phyloP scores from a whole-genome alignment of 1,139 yeast genomes.

The Candida pseudocylindracea region DNA sequence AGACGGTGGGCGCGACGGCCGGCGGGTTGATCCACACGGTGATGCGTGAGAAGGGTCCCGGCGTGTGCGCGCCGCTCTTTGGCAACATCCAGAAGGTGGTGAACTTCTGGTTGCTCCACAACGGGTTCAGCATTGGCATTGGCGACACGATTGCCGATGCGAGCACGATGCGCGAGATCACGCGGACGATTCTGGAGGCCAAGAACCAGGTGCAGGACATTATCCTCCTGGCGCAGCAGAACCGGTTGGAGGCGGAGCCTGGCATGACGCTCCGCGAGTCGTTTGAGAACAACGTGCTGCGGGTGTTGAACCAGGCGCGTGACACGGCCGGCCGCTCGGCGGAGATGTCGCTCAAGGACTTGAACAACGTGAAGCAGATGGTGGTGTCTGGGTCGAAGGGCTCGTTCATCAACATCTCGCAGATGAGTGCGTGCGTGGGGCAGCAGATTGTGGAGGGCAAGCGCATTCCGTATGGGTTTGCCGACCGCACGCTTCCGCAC shows the following conservation, averaged over 20 bases:
- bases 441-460: constrained; percentile 99
- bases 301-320: constrained; percentile 94
- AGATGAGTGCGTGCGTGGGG: constrained; percentile 99
- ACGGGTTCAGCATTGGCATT: constrained; percentile 96
- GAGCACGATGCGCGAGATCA: constrained; percentile 84
- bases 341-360: constrained; percentile 82
- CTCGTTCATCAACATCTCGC: constrained; percentile 95
- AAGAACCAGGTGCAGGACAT: constrained; percentile 85
- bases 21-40: constrained; percentile 97
- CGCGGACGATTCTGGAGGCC: constrained; percentile 82
- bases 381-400: constrained; percentile 98
- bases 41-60: constrained; percentile 92
- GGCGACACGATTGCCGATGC: constrained; percentile 99
- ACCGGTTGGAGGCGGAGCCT: constrained; percentile 79
- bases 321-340: constrained; percentile 99
- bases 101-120: constrained; percentile 88
- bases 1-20: constrained; percentile 95
- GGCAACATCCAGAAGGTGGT: constrained; percentile 90
- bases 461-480: constrained; percentile 95
- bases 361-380: constrained; percentile 96
- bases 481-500: constrained; percentile 92
- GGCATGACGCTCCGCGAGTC: constrained; percentile 99
- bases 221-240: constrained; percentile 77
- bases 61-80: constrained; percentile 72
- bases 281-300: constrained; percentile 90